phyloP scores from a whole-genome alignment of 129 eudicot genomes.

The Tagetes erecta region DNA sequence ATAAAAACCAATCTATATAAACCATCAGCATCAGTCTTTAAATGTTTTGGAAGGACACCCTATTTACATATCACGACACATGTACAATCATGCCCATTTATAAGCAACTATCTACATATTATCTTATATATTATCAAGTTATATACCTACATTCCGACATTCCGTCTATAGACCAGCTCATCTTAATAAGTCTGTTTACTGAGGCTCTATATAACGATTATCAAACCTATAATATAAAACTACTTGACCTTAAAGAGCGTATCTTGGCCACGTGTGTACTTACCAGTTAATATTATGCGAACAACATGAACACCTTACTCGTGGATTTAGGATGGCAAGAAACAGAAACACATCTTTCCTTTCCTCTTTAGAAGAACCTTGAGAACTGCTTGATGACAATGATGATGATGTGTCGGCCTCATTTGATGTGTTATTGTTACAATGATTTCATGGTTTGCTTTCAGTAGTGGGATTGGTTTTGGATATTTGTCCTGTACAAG shows the following conservation, averaged over 20 bases:
- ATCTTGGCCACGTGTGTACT: neutral
- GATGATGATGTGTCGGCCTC: constrained; percentile 6
- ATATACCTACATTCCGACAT: constrained; percentile 9
- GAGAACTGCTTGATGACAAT: constrained; percentile 32
- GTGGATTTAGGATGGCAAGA: constrained; percentile 42
- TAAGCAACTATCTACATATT: constrained; percentile 19
- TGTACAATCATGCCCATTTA: neutral
- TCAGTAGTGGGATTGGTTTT: constrained; percentile 8
- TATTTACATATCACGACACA: neutral
- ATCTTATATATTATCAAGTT: neutral
- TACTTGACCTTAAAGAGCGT: neutral
- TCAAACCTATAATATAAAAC: neutral
- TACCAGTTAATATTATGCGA: neutral
- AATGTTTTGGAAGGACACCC: no score
- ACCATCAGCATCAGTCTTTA: no score
- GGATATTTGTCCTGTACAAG: constrained; percentile 29
- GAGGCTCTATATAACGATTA: constrained; percentile 10
- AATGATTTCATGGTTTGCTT: neutral
- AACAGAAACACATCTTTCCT: constrained; percentile 50
- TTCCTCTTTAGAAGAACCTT: constrained; percentile 30
- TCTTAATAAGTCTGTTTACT: neutral
- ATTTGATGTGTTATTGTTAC: constrained; percentile 26
- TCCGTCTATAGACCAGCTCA: constrained; percentile 17
- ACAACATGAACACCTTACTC: neutral
- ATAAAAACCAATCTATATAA: neutral